Evolutionary conservation across 2,329 filamentous ascomycete genomes (phyloP), one percentile per base, ranked within the genome.

Genomic region (Ilyonectria destructans): DNA sequence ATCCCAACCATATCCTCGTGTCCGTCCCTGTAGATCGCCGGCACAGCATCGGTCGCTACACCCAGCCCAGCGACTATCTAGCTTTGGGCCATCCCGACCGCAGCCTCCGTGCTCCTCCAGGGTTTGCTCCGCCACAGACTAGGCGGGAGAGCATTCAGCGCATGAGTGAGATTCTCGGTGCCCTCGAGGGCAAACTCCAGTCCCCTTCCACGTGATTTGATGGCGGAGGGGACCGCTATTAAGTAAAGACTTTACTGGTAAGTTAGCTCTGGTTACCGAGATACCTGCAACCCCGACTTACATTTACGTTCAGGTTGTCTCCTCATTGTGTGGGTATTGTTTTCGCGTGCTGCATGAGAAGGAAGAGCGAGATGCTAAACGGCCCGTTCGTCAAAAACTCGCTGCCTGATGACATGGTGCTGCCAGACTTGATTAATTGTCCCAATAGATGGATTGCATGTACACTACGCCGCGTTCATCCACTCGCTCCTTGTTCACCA

Each of bases 41-140:
- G 29, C 71, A 72, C 31, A 57, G 19, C 21, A 40, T 72, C 21
- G 45, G 37, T 23, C 70, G 70, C 17, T 70, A 69, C 61, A n/a
- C 59, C 3, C 33, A 46, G n/a, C 65, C 31, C 19, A 13, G 21
- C 21, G 49, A 57, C 17, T 23, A 57, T 26, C 31, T 71, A 6
- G 37, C 62, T 17, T 43, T 33, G 23, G 57, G 45, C 45, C 70
- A 72, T 49, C 62, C 57, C 19, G 70, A 72, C 21, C 64, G 43
- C 29, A 31, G 40, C 49, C 68, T 70, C 23, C 70, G 70, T 54
- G 62, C 35, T 19, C 68, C 68, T 12, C 62, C 66, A 2, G 70
- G 59, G 5, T 48, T 65, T 31, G 69, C 52, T n/a, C 60, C 57
- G 31, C 46, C 52, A 40, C 48, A 40, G 7, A 45, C 31, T 7